These are phyloP conservation scores for Penicillium cinerascens DNA, from an alignment of 495 filamentous ascomycete species.

Conservation along the genomic window DNA sequence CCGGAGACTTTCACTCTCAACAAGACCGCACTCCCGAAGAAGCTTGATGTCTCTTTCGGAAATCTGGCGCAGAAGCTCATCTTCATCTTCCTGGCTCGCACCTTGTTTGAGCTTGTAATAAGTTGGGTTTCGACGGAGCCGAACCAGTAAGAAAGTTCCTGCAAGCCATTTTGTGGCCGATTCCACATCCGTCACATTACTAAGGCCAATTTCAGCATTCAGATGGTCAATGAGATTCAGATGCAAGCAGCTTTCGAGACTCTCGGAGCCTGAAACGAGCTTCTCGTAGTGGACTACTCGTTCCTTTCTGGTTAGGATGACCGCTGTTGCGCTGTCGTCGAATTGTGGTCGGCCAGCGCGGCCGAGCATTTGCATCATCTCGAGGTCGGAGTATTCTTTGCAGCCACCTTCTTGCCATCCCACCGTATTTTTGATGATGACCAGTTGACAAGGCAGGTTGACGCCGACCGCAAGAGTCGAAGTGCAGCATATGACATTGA, in stretches of 20 bases:
- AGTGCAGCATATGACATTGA: constrained; percentile 92
- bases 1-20: constrained; percentile 51
- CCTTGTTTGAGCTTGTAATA: constrained; percentile 72
- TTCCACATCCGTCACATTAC: constrained; percentile 66
- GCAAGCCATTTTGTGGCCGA: constrained; percentile 80
- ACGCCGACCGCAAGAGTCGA: constrained; percentile 91
- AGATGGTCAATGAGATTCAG: constrained; percentile 86
- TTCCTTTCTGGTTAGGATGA: constrained; percentile 75
- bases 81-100: constrained; percentile 49
- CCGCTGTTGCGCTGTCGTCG: constrained; percentile 75
- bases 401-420: constrained; percentile 61
- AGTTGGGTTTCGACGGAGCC: constrained; percentile 72
- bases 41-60: constrained; percentile 75
- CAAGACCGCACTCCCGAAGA: constrained; percentile 59
- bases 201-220: constrained; percentile 88
- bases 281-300: constrained; percentile 72
- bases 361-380: constrained; percentile 98
- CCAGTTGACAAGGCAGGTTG: constrained; percentile 89
- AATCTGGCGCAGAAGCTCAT: constrained; percentile 72
- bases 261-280: constrained; percentile 78
- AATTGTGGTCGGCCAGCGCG: constrained; percentile 93
- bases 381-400: constrained; percentile 84
- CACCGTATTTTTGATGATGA: constrained; percentile 87
- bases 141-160: constrained; percentile 83
- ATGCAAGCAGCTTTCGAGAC: constrained; percentile 85